These are phyloP conservation scores for Saturnispora serradocipensis DNA, from an alignment of 805 yeast species.

Conservation along the genomic window DNA sequence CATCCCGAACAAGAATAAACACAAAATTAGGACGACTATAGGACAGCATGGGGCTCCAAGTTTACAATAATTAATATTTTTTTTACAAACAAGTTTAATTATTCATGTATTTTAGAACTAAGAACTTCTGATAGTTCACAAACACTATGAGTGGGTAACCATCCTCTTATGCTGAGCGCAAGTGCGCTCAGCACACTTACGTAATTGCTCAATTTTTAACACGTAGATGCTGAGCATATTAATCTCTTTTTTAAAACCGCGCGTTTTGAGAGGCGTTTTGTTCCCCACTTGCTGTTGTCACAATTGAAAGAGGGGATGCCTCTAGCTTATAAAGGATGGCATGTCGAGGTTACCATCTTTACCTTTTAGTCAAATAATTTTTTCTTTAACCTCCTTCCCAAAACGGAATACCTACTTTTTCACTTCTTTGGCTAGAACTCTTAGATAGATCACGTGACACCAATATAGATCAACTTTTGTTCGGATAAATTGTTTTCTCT, in stretches of 20 bases:
- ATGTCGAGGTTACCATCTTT: background rate
- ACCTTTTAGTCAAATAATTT: background rate
- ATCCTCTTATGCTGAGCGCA: background rate
- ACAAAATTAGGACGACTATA: background rate
- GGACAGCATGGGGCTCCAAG: no score
- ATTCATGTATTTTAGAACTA: no score
- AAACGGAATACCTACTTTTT: no score
- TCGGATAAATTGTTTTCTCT: no score
- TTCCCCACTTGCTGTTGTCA: slow-evolving; percentile 4
- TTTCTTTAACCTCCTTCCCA: background rate
- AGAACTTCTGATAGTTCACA: no score
- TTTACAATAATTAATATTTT: no score
- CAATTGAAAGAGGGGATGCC: slow-evolving; percentile 1
- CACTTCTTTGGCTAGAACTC: no score
- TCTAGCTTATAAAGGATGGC: background rate
- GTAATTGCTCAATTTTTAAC: background rate
- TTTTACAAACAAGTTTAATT: no score
- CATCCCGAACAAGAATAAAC: background rate
- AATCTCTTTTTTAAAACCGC: background rate
- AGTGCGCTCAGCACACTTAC: background rate
- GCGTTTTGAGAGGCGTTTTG: background rate
- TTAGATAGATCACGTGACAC: background rate
- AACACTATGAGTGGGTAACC: background rate
- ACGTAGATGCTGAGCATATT: background rate
- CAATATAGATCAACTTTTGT: no score